These are phyloP conservation scores for Pterocarpus santalinus DNA, from an alignment of 306 rosid genomes.

Conservation along the genomic window DNA sequence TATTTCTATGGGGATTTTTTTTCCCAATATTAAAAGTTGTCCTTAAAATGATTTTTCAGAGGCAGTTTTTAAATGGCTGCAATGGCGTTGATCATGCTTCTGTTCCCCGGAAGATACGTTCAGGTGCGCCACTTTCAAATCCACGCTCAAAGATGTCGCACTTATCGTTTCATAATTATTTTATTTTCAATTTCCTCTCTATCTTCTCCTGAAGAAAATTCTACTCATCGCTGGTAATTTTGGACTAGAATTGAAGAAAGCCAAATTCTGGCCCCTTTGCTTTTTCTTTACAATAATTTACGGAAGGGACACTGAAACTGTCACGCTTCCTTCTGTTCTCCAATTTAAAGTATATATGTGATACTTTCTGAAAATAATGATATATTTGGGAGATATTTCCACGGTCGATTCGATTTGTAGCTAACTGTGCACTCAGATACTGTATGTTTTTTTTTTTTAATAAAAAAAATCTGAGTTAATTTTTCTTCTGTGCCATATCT, in stretches of 20 bases:
- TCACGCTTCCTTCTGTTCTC: conserved; percentile 34
- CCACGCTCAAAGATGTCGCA: background rate
- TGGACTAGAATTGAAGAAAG: conserved; percentile 59
- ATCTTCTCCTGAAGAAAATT: background rate
- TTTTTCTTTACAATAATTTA: conserved; percentile 47
- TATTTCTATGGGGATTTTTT: background rate
- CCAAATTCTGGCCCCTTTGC: conserved; percentile 31
- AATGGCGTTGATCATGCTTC: conserved; percentile 72
- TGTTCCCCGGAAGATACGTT: conserved; percentile 85
- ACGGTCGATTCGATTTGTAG: background rate
- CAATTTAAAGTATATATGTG: conserved; percentile 20
- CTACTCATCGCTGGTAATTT: conserved; percentile 28
- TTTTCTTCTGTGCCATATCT: conserved; percentile 30
- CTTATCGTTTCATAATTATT: background rate
- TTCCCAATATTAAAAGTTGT: background rate
- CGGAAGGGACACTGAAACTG: too few relatives aligned
- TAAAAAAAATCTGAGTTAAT: conserved; percentile 37
- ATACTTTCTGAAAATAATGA: conserved; percentile 36
- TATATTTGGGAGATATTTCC: conserved; percentile 32
- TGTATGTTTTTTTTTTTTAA: conserved; percentile 34
- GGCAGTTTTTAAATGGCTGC: conserved; percentile 60
- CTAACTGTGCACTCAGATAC: conserved; percentile 44
- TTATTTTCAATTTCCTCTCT: background rate
- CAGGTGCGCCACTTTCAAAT: conserved; percentile 63
- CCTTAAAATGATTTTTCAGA: background rate